Conservation (phyloP, 2,329 filamentous ascomycete species). For the Teratosphaeria destructans region DNA sequence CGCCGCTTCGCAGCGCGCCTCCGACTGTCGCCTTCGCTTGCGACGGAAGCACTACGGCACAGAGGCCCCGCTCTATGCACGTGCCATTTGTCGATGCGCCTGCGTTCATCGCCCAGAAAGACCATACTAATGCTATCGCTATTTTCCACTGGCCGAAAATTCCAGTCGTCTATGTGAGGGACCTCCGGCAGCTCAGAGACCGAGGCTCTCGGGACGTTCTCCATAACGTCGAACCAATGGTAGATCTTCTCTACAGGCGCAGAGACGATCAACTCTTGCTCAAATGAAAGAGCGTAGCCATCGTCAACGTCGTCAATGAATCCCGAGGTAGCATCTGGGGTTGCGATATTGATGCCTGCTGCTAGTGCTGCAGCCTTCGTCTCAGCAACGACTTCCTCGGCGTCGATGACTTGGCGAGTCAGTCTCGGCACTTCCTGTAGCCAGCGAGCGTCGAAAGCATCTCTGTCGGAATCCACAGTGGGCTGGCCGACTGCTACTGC, state of each 20-base stretch:
- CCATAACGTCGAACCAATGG: constrained; percentile 3
- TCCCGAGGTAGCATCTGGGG: constrained; percentile 5
- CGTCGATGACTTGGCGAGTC: constrained; percentile 10
- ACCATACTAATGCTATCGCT: constrained; percentile 13
- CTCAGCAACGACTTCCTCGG: constrained; percentile 8
- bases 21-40: not conserved
- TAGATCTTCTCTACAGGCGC: not conserved
- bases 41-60: not conserved
- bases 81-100: constrained; percentile 12
- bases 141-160: constrained; percentile 8
- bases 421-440: constrained; percentile 6
- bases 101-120: constrained; percentile 8
- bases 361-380: constrained; percentile 5
- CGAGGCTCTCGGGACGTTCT: not conserved
- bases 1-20: not conserved
- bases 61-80: not conserved
- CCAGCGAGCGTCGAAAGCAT: constrained; percentile 6
- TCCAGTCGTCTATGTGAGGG: constrained; percentile 5
- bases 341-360: constrained; percentile 4
- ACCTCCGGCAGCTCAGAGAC: not conserved
- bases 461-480: constrained; percentile 3
- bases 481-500: constrained; percentile 1
- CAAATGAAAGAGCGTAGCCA: constrained; percentile 6
- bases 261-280: constrained; percentile 2
- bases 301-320: constrained; percentile 11